phyloP scores from a whole-genome alignment of 2,329 filamentous ascomycete genomes.

The Aspergillus awamori region DNA sequence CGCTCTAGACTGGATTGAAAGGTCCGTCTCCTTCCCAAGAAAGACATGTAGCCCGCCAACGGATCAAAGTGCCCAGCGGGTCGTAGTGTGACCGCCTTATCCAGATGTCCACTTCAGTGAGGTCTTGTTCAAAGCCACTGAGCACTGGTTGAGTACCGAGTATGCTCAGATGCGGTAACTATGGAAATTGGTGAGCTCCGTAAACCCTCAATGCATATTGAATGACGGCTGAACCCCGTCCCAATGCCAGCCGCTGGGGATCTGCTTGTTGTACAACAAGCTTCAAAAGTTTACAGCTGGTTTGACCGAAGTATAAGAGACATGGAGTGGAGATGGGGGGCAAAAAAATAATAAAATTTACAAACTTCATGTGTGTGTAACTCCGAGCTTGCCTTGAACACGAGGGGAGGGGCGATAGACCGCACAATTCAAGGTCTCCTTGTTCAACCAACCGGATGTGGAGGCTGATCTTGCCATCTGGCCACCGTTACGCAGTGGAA shows the following conservation, averaged over 20 bases:
- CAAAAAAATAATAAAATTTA: neutral
- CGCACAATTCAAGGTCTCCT: neutral
- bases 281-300: neutral
- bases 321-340: neutral
- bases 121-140: neutral
- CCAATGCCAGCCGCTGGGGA: no score
- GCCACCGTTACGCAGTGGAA: neutral
- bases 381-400: conserved; percentile 11
- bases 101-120: neutral
- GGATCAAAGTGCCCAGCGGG: neutral
- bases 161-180: no score
- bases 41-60: neutral
- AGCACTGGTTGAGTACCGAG: no score
- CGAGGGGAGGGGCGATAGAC: conserved; percentile 8
- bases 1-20: neutral
- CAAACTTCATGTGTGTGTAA: neutral
- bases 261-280: neutral
- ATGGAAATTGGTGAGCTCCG: neutral
- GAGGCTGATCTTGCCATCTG: neutral
- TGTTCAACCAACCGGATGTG: neutral
- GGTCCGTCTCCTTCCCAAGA: conserved; percentile 14
- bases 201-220: neutral
- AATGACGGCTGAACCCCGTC: no score
- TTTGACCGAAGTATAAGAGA: neutral
- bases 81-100: neutral